Conservation (phyloP, 768 basidiomycete species). For the Strobilomyces dryophilus region DNA sequence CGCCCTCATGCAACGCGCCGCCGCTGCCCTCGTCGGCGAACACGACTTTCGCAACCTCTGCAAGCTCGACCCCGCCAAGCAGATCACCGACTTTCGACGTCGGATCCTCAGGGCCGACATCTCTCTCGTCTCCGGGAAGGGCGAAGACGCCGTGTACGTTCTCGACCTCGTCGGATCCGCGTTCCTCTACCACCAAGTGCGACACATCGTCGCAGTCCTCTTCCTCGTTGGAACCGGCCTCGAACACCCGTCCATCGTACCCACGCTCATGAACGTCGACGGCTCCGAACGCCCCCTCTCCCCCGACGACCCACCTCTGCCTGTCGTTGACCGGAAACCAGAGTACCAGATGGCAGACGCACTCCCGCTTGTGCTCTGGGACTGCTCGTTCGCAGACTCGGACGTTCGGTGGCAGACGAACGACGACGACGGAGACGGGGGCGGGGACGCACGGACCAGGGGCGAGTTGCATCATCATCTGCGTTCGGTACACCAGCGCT, state of each 20-base stretch:
- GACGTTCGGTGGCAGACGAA: conserved; percentile 74
- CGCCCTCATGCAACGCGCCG: conserved; percentile 70
- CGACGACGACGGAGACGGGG: conserved; percentile 28
- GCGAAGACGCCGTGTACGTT: conserved; percentile 48
- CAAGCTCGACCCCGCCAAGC: conserved; percentile 89
- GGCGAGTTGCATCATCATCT: conserved; percentile 49
- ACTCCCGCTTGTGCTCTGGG: conserved; percentile 88
- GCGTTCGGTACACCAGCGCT: conserved; percentile 51
- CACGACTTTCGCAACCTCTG: conserved; percentile 97
- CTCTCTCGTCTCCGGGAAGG: conserved; percentile 34
- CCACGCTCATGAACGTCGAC: conserved; percentile 69
- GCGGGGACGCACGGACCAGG: conserved; percentile 24
- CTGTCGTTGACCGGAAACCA: conserved; percentile 69
- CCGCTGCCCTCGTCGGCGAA: conserved; percentile 68
- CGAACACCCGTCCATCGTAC: conserved; percentile 67
- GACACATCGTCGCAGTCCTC: conserved; percentile 89
- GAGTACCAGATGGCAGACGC: conserved; percentile 93
- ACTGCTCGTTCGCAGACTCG: conserved; percentile 67
- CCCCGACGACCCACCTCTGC: conserved; percentile 28
- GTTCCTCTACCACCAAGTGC: conserved; percentile 93
- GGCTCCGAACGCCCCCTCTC: conserved; percentile 14
- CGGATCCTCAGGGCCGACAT: conserved; percentile 66
- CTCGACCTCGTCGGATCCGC: conserved; percentile 85
- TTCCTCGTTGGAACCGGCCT: conserved; percentile 83
- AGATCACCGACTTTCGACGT: conserved; percentile 76